Evolutionary conservation across 257 asterid species (phyloP).

Genomic region (Solanum medicagineum): DNA sequence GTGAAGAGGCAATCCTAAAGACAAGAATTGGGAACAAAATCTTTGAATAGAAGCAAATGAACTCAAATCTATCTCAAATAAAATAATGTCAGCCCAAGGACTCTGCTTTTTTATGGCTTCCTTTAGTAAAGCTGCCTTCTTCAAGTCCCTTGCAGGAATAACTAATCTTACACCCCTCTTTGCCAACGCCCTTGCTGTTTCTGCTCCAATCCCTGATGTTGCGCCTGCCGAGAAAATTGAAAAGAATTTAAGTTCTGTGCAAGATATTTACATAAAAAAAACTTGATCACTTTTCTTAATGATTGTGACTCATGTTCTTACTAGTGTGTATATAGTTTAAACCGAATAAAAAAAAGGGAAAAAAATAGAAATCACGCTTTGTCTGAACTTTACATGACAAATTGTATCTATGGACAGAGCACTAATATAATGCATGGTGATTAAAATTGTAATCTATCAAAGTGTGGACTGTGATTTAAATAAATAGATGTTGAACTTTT

Average conservation of each 20-base stretch:
- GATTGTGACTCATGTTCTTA: not conserved
- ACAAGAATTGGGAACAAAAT: constrained; percentile 51
- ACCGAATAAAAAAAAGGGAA: not conserved
- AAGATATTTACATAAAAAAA: not conserved
- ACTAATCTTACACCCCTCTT: constrained; percentile 77
- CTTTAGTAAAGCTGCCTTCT: constrained; percentile 68
- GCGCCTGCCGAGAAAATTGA: constrained; percentile 37
- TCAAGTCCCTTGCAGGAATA: constrained; percentile 64
- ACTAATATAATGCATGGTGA: not conserved
- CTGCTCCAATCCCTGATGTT: constrained; percentile 96
- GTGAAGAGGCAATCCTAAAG: constrained; percentile 65
- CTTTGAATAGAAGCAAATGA: constrained; percentile 54
- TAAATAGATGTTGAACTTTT: not conserved
- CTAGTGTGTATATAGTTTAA: not conserved
- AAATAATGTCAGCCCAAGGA: constrained; percentile 53
- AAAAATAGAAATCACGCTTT: not conserved
- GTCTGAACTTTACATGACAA: not conserved
- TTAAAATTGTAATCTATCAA: not conserved
- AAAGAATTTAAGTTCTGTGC: not conserved
- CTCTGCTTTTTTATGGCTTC: constrained; percentile 47
- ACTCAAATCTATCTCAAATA: constrained; percentile 75
- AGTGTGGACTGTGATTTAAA: not conserved
- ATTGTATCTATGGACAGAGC: not conserved
- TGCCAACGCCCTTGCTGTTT: constrained; percentile 83
- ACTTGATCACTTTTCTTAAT: no score